Evolutionary conservation across 352 stramenopile genomes (phyloP).

Genomic region (Phytophthora ramorum): DNA sequence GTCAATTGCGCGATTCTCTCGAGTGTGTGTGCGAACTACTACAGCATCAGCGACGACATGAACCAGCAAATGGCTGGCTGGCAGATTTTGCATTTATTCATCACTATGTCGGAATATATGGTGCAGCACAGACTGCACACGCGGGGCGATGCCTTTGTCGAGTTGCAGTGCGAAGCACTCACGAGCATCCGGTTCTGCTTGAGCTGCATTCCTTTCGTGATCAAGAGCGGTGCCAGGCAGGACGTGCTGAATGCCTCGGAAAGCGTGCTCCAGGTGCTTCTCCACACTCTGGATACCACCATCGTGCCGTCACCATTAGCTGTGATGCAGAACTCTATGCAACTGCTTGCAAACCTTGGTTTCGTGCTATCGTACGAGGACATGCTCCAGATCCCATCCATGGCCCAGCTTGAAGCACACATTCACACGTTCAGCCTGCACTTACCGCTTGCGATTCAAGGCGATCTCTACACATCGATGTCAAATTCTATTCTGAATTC

Average conservation of each 20-base stretch:
- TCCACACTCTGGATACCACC: conserved; percentile 66
- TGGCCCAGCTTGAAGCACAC: conserved; percentile 70
- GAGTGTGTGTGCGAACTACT: conserved; percentile 67
- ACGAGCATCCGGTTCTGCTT: conserved; percentile 66
- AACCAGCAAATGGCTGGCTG: conserved; percentile 68
- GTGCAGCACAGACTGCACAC: conserved; percentile 66
- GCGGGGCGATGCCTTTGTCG: conserved; percentile 56
- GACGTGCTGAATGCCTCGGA: conserved; percentile 63
- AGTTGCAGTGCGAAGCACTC: conserved; percentile 71
- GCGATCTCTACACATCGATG: conserved; percentile 81
- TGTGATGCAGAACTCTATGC: conserved; percentile 75
- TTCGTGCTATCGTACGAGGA: conserved; percentile 78
- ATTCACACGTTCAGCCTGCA: conserved; percentile 82
- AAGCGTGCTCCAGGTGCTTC: conserved; percentile 57
- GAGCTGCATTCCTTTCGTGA: conserved; percentile 69
- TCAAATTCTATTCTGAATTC: conserved; percentile 84
- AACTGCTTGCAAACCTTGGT: conserved; percentile 68
- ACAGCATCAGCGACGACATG: conserved; percentile 62
- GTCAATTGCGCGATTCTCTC: conserved; percentile 64
- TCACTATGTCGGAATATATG: conserved; percentile 67
- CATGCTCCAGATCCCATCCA: conserved; percentile 68
- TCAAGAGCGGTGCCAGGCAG: conserved; percentile 55
- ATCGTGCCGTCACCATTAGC: conserved; percentile 67
- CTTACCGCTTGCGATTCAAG: conserved; percentile 72
- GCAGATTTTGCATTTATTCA: conserved; percentile 71